These are phyloP conservation scores for Rhizopus delemar DNA, from an alignment of 371 early-diverging fungal genomes.

Conservation along the genomic window DNA sequence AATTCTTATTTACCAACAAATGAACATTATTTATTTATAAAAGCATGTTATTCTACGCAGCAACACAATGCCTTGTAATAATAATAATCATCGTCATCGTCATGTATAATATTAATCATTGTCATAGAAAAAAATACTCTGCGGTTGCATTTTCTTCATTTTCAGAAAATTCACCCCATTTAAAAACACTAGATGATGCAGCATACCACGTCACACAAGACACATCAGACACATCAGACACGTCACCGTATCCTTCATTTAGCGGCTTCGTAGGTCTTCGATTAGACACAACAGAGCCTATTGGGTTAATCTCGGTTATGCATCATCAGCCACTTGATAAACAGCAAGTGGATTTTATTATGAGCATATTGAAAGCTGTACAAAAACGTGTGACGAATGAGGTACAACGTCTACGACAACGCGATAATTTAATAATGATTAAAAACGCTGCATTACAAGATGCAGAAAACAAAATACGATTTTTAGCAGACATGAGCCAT, in stretches of 20 bases:
- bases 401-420: constrained; percentile 44
- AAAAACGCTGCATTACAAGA: constrained; percentile 57
- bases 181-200: constrained; percentile 17
- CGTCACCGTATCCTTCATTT: constrained; percentile 15
- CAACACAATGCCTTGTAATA: constrained; percentile 15
- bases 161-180: constrained; percentile 12
- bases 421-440: constrained; percentile 47
- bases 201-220: constrained; percentile 14
- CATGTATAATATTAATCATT: background rate
- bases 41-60: constrained; percentile 16
- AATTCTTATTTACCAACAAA: background rate
- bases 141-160: constrained; percentile 16
- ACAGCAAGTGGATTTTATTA: constrained; percentile 10
- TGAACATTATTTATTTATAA: constrained; percentile 13
- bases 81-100: no score
- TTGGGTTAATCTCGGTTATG: constrained; percentile 24
- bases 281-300: constrained; percentile 13
- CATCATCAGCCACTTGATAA: constrained; percentile 18
- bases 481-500: constrained; percentile 62
- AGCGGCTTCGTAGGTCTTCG: constrained; percentile 24
- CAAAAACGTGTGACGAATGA: constrained; percentile 46
- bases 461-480: constrained; percentile 61
- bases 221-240: constrained; percentile 8
- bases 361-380: constrained; percentile 32
- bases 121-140: constrained; percentile 14